Base-by-base conservation (phyloP, 2,329 filamentous ascomycete species). In the Claviceps digitariae region DNA sequence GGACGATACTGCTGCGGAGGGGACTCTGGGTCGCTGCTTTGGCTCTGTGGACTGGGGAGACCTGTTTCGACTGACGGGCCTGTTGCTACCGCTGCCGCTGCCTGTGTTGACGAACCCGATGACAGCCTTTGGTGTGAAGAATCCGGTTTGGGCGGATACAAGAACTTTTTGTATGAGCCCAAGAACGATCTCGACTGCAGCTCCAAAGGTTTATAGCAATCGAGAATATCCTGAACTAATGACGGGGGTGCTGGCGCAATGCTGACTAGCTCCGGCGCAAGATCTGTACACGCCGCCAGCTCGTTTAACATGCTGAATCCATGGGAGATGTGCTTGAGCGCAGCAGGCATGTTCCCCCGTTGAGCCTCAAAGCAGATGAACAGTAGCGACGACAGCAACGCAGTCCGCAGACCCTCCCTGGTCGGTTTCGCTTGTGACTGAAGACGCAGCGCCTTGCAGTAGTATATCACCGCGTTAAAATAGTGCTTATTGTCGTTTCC, bases 351-450 rank as follows among this genome's bases (percentile, higher is more conserved):
- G 13, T 72, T 71, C 2, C 69, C 69, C 4, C 69, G 60, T 54
- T 69, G 67, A 2, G 68, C 59, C 47, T 72, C 69, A 36, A 72
- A 72, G 53, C 69, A 70, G 41, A 72, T 67, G 43, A 72, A 72
- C 0, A 72, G 55, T 3, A 72, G 59, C 0, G 69, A 72, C 1
- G 69, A 64, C 7, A 72, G 54, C 51, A 72, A 57, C 0, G 69
- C 69, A 1, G 69, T 71, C 12, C 68, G 62, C 5, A 72, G 55
- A 2, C 66, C 65, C n/a, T 68, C 66, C 6, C 61, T 64, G 1
- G 63, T 66, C 1, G 69, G 67, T 36, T 58, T 63, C 1, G 69
- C 68, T 40, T 66, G 64, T 9, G 68, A 62, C 40, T 72, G 69
- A 9, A 70, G 57, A 2, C 68, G 67, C n/a, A 72, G 58, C 7